Conservation (phyloP, 495 filamentous ascomycete genomes). For the Pyrenula aspistea region DNA sequence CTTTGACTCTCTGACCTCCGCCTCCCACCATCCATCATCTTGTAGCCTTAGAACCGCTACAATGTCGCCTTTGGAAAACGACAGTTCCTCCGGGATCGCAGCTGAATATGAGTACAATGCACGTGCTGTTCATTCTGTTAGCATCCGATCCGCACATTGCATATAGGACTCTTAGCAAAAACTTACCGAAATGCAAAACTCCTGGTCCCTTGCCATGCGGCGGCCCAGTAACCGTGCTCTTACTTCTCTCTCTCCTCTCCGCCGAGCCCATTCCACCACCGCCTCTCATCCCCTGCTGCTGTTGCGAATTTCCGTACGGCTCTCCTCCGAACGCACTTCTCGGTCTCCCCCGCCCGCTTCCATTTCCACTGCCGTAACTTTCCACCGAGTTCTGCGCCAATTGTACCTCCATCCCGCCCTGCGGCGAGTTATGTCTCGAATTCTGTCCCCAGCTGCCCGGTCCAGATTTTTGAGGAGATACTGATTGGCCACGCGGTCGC, state of each 20-base stretch:
- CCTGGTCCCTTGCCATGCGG: conserved; percentile 48
- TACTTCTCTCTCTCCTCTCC: conserved; percentile 42
- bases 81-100: conserved; percentile 88
- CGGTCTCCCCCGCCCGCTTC: conserved; percentile 15
- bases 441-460: neutral
- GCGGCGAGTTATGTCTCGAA: neutral
- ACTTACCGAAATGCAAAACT: conserved; percentile 87
- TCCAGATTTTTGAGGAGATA: conserved; percentile 5
- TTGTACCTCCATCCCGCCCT: conserved; percentile 66
- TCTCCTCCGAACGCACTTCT: conserved; percentile 20
- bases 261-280: conserved; percentile 28
- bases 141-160: neutral
- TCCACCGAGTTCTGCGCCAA: conserved; percentile 44
- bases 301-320: neutral
- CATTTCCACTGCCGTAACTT: conserved; percentile 23
- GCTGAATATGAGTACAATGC: conserved; percentile 91
- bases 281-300: conserved; percentile 8
- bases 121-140: conserved; percentile 47
- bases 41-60: conserved; percentile 83
- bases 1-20: conserved; percentile 69
- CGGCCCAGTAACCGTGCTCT: conserved; percentile 55
- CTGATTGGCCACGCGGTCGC: neutral
- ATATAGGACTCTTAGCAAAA: neutral
- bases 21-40: conserved; percentile 99
- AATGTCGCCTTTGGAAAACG: conserved; percentile 85